Percentiles rank a stretch among this genome's conserved stretches.
These are phyloP conservation scores for Candida cerambycidarum DNA, from an alignment of 805 yeast genomes.

Conservation along the genomic window DNA sequence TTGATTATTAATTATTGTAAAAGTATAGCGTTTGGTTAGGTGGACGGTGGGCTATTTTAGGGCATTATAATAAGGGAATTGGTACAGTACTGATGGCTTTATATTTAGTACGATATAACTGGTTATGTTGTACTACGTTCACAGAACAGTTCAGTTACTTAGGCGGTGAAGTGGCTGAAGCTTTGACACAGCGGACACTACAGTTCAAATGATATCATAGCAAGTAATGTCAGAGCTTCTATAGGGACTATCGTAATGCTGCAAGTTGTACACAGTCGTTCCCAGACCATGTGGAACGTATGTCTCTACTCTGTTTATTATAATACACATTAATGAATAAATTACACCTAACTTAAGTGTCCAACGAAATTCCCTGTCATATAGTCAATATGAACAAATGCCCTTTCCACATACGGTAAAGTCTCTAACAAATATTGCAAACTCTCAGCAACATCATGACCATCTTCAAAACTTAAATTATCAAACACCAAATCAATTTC, in stretches of 20 bases:
- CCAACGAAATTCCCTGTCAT: constrained; percentile 46
- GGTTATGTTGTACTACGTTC: too few relatives aligned
- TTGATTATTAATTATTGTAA: constrained; percentile 40
- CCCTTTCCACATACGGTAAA: constrained; percentile 73
- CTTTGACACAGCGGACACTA: too few relatives aligned
- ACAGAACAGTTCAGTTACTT: too few relatives aligned
- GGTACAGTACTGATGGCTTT: neutral
- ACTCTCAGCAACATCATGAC: constrained; percentile 80
- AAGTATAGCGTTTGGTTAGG: constrained; percentile 39
- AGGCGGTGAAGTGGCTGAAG: too few relatives aligned
- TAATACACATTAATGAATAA: too few relatives aligned
- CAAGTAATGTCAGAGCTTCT: too few relatives aligned
- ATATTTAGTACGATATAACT: too few relatives aligned
- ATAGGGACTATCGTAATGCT: too few relatives aligned
- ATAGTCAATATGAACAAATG: constrained; percentile 78
- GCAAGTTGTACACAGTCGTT: too few relatives aligned
- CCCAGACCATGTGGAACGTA: too few relatives aligned
- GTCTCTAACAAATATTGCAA: constrained; percentile 79
- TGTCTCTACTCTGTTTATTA: too few relatives aligned
- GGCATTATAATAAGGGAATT: neutral
- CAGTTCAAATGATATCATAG: too few relatives aligned
- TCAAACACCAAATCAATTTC: constrained; percentile 70
- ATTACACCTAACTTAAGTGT: constrained; percentile 26
- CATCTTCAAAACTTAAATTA: constrained; percentile 55
- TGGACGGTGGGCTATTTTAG: constrained; percentile 2